Base-by-base conservation (phyloP, 495 filamentous ascomycete species). In the Xylaria sp. region DNA sequence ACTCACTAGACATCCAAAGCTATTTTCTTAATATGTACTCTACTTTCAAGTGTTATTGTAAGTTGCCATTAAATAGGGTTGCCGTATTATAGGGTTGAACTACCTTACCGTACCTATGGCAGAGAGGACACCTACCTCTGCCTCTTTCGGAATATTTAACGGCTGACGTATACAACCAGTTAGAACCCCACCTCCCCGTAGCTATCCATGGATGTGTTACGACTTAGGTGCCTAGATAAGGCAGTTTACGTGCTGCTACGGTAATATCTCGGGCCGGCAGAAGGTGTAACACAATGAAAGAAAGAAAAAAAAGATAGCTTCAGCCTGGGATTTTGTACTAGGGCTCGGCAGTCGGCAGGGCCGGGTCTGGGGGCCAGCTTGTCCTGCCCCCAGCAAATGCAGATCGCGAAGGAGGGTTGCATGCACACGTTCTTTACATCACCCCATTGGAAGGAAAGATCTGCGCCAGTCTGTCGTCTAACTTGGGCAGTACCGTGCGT, bases 261-360 rank as follows among this genome's bases (percentile, higher is more conserved):
- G 62, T 50, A 14, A 24, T 15, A 66, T 53, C 40, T 64, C 24
- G 61, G 41, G n/a, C 37, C 4, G 17, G 21, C 33, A 37, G 11
- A 12, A 55, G 52, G 17, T n/a, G n/a, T n/a, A 55, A 8, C 37
- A 37, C 19, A 46, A 15, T 11, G 19, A 14, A 29, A 5, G 0
- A 26, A 14, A 14, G n/a, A 26, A 19, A 9, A 61, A 14, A 1
- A 61, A 5, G 19, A 24, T 7, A 62, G 59, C 37, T 29, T 62
- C 21, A 14, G n/a, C 11, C 31, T 7, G 31, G 8, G 12, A 35
- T 7, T 43, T 7, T 43, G 21, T 37, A 37, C 31, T 58, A 63
- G 41, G 24, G 37, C 41, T 66, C 62, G 62, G 62, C 43, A 66
- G 43, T 52, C 62, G 62, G 62, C 62, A 66, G 46, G 15, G 3